Base-by-base conservation (phyloP, 2,329 filamentous ascomycete genomes). In the Dendrostoma leiphaemia region DNA sequence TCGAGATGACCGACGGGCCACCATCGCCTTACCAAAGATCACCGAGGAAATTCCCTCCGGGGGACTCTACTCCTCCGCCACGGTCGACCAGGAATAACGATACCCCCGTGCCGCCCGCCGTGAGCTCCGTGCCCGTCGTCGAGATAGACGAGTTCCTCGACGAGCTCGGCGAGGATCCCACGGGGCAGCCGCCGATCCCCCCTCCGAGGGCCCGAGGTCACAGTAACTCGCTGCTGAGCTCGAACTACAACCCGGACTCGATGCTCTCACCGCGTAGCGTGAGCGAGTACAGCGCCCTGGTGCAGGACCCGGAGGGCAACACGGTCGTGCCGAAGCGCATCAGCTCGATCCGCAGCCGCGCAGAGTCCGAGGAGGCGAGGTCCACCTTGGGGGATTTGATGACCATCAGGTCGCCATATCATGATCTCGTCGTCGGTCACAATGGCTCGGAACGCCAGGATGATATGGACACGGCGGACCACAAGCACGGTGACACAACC, bases 1-100 rank as follows among this genome's bases (percentile, higher is more conserved):
- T 76, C 37, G 72, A 71, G 35, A 56, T 74, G 19, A 65, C 63
- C 40, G 65, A 65, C 45, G 68, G 67, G 31, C 62, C 62, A 5
- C 58, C 57, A 10, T 58, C 61, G 47, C 43, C 58, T 1, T 49
- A 55, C 32, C 48, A 47, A 28, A 48, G 47, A 24, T 48, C 52
- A n/a, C 37, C 61, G 17, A 62, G 62, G 38, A 56, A 63, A 5
- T 47, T 50, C 13, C 44, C 31, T 13, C 19, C 8, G 31, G 26
- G 34, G n/a, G 34, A 26, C 19, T 40, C 35, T 31, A 12, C 19
- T 13, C 21, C 53, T 35, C 29, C 15, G 6, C 8, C 35, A 19
- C 28, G 17, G 2, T n/a, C n/a, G n/a, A 59, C 51, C 31, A 47
- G 23, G 34, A 24, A 26, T 44, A 17, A n/a, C 15, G 32, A 40